Evolutionary conservation across 768 basidiomycete species (phyloP).

Genomic region (Hydnomerulius pinastri): DNA sequence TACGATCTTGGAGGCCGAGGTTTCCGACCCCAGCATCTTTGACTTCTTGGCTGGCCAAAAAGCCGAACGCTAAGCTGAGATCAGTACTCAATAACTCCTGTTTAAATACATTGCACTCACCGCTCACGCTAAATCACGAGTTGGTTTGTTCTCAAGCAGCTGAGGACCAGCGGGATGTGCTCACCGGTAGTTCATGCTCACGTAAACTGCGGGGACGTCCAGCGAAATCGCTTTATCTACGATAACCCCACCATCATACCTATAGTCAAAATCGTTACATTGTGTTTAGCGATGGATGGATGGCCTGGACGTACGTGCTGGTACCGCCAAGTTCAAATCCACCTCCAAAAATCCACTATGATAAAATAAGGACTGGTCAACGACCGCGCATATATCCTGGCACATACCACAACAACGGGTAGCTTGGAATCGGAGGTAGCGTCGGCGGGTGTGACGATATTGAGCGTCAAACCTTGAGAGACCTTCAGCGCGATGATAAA

Average conservation of each 20-base stretch:
- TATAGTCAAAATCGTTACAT: background rate
- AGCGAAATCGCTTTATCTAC: constrained; percentile 34
- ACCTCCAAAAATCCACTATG: constrained; percentile 37
- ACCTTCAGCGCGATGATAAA: background rate
- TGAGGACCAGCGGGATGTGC: background rate
- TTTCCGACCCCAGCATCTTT: constrained; percentile 45
- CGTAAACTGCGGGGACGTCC: constrained; percentile 38
- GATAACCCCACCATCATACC: constrained; percentile 22
- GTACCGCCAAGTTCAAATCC: constrained; percentile 37
- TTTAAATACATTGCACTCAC: background rate
- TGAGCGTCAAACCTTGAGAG: constrained; percentile 48
- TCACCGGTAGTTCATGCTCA: constrained; percentile 45
- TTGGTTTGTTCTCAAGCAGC: background rate
- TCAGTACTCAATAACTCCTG: background rate
- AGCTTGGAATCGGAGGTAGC: constrained; percentile 44
- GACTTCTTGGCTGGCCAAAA: constrained; percentile 42
- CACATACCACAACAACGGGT: constrained; percentile 55
- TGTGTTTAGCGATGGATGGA: constrained; percentile 3
- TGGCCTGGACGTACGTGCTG: constrained; percentile 5
- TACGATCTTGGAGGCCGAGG: constrained; percentile 51
- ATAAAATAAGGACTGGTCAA: background rate
- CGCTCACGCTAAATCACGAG: constrained; percentile 4
- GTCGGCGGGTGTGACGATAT: constrained; percentile 47
- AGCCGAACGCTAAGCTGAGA: constrained; percentile 34
- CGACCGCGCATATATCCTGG: background rate